Conservation (phyloP, 1,284 basidiomycete species). For the Pseudozyma thailandica region DNA sequence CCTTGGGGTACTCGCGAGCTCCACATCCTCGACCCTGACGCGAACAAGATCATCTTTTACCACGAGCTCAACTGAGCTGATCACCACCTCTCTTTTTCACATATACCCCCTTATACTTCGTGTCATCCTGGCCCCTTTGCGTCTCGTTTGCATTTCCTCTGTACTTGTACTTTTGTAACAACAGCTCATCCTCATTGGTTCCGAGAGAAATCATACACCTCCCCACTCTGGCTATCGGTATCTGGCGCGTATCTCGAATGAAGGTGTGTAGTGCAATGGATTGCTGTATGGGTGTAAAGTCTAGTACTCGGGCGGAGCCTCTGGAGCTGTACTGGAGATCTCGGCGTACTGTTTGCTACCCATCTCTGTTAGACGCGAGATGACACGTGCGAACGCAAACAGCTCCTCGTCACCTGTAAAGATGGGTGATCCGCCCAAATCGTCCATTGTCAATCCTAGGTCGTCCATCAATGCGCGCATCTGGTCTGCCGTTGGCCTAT, state of each 20-base stretch:
- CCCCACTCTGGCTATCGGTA: neutral
- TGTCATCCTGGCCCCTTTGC: conserved; percentile 1
- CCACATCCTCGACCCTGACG: conserved; percentile 55
- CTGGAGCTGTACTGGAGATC: conserved; percentile 10
- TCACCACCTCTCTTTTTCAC: neutral
- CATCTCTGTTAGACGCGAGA: conserved; percentile 66
- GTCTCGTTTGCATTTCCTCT: conserved; percentile 4
- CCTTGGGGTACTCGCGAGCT: conserved; percentile 55
- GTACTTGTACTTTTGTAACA: conserved; percentile 17
- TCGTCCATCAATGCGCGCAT: conserved; percentile 67
- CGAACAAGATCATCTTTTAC: conserved; percentile 53
- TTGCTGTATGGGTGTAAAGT: neutral
- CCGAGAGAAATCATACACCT: conserved; percentile 6
- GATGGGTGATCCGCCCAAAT: conserved; percentile 64
- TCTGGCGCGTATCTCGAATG: neutral
- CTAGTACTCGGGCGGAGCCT: conserved; percentile 40
- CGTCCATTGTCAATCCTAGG: conserved; percentile 61
- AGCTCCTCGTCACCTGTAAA: conserved; percentile 66
- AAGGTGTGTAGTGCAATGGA: neutral
- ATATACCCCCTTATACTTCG: conserved; percentile 4
- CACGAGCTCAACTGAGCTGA: conserved; percentile 36
- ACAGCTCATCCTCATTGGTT: neutral
- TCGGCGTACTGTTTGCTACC: conserved; percentile 57
- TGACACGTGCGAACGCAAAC: conserved; percentile 66
- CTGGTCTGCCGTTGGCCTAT: conserved; percentile 53